phyloP scores from a whole-genome alignment of 345 rosid genomes.

The Gossypium sturtianum region DNA sequence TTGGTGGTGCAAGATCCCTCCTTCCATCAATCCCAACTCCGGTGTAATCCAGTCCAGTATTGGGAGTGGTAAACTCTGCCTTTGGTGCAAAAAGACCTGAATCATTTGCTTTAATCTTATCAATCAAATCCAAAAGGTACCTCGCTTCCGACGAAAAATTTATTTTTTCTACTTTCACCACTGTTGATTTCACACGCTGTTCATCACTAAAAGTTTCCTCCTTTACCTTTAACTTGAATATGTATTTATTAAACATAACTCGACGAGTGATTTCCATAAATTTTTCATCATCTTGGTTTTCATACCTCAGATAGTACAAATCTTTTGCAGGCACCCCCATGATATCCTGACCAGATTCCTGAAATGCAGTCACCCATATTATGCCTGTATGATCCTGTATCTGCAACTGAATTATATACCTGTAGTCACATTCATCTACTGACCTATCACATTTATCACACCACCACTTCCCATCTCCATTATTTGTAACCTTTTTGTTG shows the following conservation, averaged over 20 bases:
- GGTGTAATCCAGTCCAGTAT: constrained; percentile 20
- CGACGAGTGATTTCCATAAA: constrained; percentile 60
- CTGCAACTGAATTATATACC: constrained; percentile 82
- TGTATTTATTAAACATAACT: constrained; percentile 56
- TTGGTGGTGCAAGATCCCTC: constrained; percentile 28
- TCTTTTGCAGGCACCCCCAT: constrained; percentile 86
- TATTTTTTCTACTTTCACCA: constrained; percentile 68
- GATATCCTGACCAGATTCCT: constrained; percentile 78
- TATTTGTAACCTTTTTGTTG: constrained; percentile 80
- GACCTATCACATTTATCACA: constrained; percentile 75
- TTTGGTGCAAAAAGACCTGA: constrained; percentile 22
- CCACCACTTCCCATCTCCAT: constrained; percentile 90
- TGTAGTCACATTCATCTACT: constrained; percentile 73
- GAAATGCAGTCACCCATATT: constrained; percentile 89
- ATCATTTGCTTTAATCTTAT: constrained; percentile 41
- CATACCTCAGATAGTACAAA: constrained; percentile 54
- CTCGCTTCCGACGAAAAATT: constrained; percentile 53
- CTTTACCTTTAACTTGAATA: constrained; percentile 82
- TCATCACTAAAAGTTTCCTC: constrained; percentile 88
- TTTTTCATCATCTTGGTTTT: constrained; percentile 58
- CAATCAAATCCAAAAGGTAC: constrained; percentile 55
- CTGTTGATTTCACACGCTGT: constrained; percentile 78
- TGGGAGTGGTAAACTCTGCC: constrained; percentile 26
- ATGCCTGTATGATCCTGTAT: constrained; percentile 85
- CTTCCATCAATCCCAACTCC: constrained; percentile 28